Evolutionary conservation across 2,329 filamentous ascomycete genomes (phyloP), one percentile per base, ranked within the genome.

Genomic region (Xylaria sp.): DNA sequence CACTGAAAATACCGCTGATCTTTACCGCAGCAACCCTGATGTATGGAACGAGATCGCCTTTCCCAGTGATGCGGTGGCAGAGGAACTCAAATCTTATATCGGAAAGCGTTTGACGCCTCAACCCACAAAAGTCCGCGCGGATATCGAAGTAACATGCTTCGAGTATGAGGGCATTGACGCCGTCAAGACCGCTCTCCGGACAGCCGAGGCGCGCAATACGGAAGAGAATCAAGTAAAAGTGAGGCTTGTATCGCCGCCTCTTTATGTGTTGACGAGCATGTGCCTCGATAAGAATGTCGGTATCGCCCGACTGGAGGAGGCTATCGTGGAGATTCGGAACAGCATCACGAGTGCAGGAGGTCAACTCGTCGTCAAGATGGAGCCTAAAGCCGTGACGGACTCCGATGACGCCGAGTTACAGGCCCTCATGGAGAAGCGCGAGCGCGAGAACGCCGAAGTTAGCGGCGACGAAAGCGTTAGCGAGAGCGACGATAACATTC

Each of bases 121-220:
- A 83, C 96, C 96, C n/a, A 98, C 94, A 76, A 99, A 99, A 85
- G 94, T 99, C 73, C 94, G 97, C 79, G 94, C 97, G 74, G 96
- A 99, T 82, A 93, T 99, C 67, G 96, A 99, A 81, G 94, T 97
- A 74, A 97, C 92, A 70, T 97, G 93, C 85, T 94, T 93, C 84
- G 92, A 93, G 71, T 99, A 98, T 81, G 96, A 98, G 77, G 96
- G 96, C 74, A 99, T 99, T 84, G 96, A 99, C 79, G 96, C 97
- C 49, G 93, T 99, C 82, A 99, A 99, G 89, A 88, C 89, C 40
- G 94, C 97, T 58, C 89, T 99, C 67, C 90, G 94, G 79, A 93
- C 91, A 71, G 97, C 96, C 68, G 96, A 99, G 85, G 92, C 92
- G 69, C 90, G 92, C 81, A 98, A 97, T 88, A 97, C 94, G 15